These are phyloP conservation scores for Ilex paraguariensis DNA, from an alignment of 305 asterid genomes.

Conservation along the genomic window DNA sequence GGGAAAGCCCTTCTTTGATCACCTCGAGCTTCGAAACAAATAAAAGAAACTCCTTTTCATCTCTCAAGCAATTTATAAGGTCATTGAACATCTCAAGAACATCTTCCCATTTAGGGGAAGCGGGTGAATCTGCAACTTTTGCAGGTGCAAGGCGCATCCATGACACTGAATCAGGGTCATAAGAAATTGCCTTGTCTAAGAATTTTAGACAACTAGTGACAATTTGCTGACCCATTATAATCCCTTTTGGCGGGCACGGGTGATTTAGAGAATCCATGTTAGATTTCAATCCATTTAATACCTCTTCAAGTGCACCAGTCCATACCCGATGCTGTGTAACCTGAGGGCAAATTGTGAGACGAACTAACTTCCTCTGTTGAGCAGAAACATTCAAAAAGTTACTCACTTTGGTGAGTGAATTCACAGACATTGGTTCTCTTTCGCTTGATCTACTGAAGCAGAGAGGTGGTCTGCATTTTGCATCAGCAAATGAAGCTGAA, in stretches of 20 bases:
- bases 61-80: slow-evolving; percentile 62
- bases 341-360: slow-evolving; percentile 66
- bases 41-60: slow-evolving; percentile 32
- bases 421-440: slow-evolving; percentile 42
- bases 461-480: slow-evolving; percentile 13
- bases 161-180: slow-evolving; percentile 66
- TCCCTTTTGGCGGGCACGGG: slow-evolving; percentile 30
- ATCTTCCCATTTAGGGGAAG: slow-evolving; percentile 67
- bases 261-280: slow-evolving; percentile 36
- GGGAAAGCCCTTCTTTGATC: slow-evolving; percentile 85
- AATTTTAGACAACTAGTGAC: slow-evolving; percentile 43
- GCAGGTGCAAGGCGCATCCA: slow-evolving; percentile 80
- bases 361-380: slow-evolving; percentile 72
- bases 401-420: slow-evolving; percentile 61
- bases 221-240: slow-evolving; percentile 57
- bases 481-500: slow-evolving; percentile 23
- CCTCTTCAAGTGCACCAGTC: slow-evolving; percentile 54
- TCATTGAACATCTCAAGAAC: slow-evolving; percentile 72
- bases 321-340: slow-evolving; percentile 72
- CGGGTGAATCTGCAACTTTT: slow-evolving; percentile 25
- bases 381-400: slow-evolving; percentile 58
- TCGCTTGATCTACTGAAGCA: slow-evolving; percentile 42
- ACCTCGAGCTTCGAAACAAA: slow-evolving; percentile 60
- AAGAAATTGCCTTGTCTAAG: slow-evolving; percentile 43
- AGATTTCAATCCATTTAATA: slow-evolving; percentile 50